Evolutionary conservation across 306 rosid genomes (phyloP), one percentile per base, ranked within the genome.

Genomic region (Styphnolobium japonicum): DNA sequence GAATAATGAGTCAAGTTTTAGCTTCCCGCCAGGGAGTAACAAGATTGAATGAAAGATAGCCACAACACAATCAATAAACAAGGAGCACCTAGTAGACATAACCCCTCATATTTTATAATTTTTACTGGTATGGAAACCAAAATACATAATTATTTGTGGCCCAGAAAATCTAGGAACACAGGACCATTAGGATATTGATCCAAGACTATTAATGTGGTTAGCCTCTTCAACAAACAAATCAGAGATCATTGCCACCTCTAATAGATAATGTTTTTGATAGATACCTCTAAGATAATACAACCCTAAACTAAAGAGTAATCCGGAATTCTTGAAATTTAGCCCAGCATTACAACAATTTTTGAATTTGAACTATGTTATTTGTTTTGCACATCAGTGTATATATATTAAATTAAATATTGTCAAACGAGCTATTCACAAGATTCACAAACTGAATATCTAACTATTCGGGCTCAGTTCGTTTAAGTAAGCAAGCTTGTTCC

Each of bases 1-100:
- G 67, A 87, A 82, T 71, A 78, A 73, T 4, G 45, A 80, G 33
- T 45, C 84, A 78, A 55, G 77, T 67, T 52, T 80, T 69, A 84
- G 70, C 29, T 39, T 82, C 16, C 33, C n/a, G 5, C 7, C 4
- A 6, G 2, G 7, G 42, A 39, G 65, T 16, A 68, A 84, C 25
- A 36, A 55, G 51, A 53, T 37, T 52, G 27, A 58, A 12, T 10
- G 12, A 6, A 60, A 49, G 19, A 74, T 8, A 67, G 61, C 70
- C 1, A 76, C 10, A 62, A 40, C 23, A 70, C 19, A 46, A 43
- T n/a, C 57, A 48, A 65, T 10, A 66, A 39, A 45, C 42, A n/a
- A 14, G 7, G 52, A 31, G 19, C 22, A 60, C 14, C 2, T 0
- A 39, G 19, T 67, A 19, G 25, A 49, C 36, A 19, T 25, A 53